phyloP scores from a whole-genome alignment of 2,329 filamentous ascomycete species.

The Diaporthe batatas region DNA sequence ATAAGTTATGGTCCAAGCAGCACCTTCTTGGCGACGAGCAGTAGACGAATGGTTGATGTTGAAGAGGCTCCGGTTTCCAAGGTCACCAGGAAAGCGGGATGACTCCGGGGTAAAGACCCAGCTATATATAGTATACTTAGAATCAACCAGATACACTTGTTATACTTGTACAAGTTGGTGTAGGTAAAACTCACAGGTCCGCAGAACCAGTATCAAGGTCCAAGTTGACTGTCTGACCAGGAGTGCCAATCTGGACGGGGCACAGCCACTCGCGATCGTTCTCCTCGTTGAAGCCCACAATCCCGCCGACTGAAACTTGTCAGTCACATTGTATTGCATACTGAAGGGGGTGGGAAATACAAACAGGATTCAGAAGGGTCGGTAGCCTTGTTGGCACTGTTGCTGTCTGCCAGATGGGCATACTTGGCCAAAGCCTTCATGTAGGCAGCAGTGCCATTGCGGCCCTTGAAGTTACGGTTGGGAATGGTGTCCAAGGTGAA shows the following conservation, averaged over 20 bases:
- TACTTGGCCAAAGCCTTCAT: conserved; percentile 46
- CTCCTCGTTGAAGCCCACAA: conserved; percentile 45
- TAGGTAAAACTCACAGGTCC: conserved; percentile 70
- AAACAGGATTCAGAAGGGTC: background rate
- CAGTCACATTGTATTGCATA: conserved; percentile 28
- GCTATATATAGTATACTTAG: conserved; percentile 49
- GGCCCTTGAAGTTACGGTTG: conserved; percentile 51
- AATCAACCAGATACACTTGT: background rate
- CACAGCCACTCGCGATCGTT: conserved; percentile 70
- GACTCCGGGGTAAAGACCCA: conserved; percentile 67
- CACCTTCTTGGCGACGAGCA: conserved; percentile 54
- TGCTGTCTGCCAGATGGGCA: conserved; percentile 55
- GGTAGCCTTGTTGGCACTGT: conserved; percentile 46
- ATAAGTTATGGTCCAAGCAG: conserved; percentile 64
- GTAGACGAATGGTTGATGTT: conserved; percentile 61
- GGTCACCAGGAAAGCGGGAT: conserved; percentile 55
- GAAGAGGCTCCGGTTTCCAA: conserved; percentile 62
- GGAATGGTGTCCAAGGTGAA: conserved; percentile 51
- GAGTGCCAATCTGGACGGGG: conserved; percentile 72
- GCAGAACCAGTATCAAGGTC: conserved; percentile 78
- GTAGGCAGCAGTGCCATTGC: conserved; percentile 50
- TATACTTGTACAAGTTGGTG: background rate
- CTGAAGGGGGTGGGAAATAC: conserved; percentile 42
- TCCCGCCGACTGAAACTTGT: conserved; percentile 42
- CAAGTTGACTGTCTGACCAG: conserved; percentile 69